phyloP scores from a whole-genome alignment of 805 yeast species.

The Ogataea paraovalis region DNA sequence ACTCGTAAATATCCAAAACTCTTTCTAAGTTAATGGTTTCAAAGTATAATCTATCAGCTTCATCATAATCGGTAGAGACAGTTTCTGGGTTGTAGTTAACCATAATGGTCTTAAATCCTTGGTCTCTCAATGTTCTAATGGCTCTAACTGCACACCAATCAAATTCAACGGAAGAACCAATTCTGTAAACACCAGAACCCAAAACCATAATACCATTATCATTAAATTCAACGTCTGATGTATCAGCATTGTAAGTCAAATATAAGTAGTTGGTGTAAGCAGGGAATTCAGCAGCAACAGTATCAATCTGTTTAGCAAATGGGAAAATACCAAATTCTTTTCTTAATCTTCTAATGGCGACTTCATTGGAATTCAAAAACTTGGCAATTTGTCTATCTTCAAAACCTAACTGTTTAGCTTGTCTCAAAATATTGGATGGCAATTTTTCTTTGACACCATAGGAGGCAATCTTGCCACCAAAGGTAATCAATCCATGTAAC shows the following conservation, averaged over 20 bases:
- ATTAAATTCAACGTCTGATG: conserved; percentile 77
- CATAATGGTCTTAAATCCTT: conserved; percentile 90
- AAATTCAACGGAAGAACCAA: conserved; percentile 97
- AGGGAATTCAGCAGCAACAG: conserved; percentile 98
- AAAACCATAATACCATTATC: conserved; percentile 92
- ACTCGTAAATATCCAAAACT: conserved; percentile 94
- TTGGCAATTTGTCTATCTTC: conserved; percentile 95
- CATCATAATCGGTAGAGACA: conserved; percentile 96
- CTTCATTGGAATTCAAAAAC: conserved; percentile 84
- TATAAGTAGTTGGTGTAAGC: conserved; percentile 93
- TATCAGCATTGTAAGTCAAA: conserved; percentile 91
- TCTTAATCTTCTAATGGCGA: conserved; percentile 86
- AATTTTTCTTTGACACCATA: conserved; percentile 56
- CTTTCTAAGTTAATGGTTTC: conserved; percentile 87
- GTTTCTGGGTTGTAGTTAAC: conserved; percentile 98
- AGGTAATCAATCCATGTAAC: conserved; percentile 67
- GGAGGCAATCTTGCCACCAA: conserved; percentile 57
- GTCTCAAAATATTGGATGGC: conserved; percentile 60
- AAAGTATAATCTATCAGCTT: conserved; percentile 94
- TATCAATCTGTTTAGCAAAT: conserved; percentile 94
- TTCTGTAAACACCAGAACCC: conserved; percentile 99
- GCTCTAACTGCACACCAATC: conserved; percentile 99
- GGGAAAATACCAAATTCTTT: conserved; percentile 84
- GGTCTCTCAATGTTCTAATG: conserved; percentile 85
- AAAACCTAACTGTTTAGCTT: conserved; percentile 95